Evolutionary conservation across 345 rosid genomes (phyloP), one percentile per base, ranked within the genome.

Genomic region (Reutealis trisperma): DNA sequence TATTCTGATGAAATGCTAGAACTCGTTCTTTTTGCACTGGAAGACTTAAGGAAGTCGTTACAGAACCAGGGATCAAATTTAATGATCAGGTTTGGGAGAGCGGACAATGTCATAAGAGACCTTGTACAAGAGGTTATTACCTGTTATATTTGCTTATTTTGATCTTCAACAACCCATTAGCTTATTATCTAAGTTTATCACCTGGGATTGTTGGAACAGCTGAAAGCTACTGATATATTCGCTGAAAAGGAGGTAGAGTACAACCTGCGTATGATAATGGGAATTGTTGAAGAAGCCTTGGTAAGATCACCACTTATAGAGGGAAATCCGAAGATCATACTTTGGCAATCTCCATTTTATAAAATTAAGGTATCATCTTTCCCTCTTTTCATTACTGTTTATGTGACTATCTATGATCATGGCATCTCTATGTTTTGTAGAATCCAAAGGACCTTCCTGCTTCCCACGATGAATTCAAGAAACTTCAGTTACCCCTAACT

Each of bases 191-290:
- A 42, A 42, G 22, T 52, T 76, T 55, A 67, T 51, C 6, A 32
- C n/a, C 60, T 63, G 68, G 44, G 44, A 78, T 76, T 61, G 4
- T 59, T 79, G 86, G 67, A 79, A 82, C 86, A 94, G 98, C 90
- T 90, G 51, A 84, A 78, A 80, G 94, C 89, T 75, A 82, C 90
- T 19, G 74, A 61, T 70, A 77, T 94, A 64, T 84, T 88, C 85
- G 85, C 85, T 45, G 96, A 94, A 85, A 90, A 87, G 74, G 98
- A 94, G 85, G 93, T 88, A 7, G 98, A 94, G 80, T 86, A 86
- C 57, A 85, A 87, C 79, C 75, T 92, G 15, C 83, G 81, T 22
- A 74, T 73, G 85, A 69, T 79, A 68, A 51, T 88, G 72, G 77
- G 76, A 4, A 77, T 61, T 71, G 91, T 91, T 34, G 87, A 82